A percentile compares a stretch with the other conserved stretches of the same genome.
Evolutionary conservation across 2,329 filamentous ascomycete genomes (phyloP).

Genomic region (Colletotrichum sp.): DNA sequence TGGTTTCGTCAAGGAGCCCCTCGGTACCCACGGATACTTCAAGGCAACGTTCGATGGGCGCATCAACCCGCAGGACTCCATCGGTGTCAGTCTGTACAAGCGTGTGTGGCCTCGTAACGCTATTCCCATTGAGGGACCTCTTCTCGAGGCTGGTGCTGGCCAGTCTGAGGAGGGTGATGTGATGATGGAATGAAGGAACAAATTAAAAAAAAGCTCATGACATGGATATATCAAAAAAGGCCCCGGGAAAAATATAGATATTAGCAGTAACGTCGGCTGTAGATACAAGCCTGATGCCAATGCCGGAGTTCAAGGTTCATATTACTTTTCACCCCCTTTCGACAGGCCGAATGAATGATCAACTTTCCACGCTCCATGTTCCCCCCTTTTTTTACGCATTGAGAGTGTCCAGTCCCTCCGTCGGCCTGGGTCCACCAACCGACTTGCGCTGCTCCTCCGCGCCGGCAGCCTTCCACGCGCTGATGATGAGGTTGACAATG

Average conservation of each 20-base stretch:
- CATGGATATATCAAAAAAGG: slow-evolving; percentile 11
- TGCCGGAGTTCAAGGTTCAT: slow-evolving; percentile 7
- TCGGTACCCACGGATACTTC: slow-evolving; percentile 99
- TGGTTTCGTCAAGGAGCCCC: slow-evolving; percentile 90
- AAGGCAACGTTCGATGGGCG: slow-evolving; percentile 97
- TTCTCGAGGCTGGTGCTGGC: slow-evolving; percentile 39
- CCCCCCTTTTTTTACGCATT: background rate
- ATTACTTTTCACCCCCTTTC: background rate
- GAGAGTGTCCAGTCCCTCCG: slow-evolving; percentile 58
- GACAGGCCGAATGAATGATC: background rate
- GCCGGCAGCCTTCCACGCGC: slow-evolving; percentile 91
- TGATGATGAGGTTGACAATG: slow-evolving; percentile 86
- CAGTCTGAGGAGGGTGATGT: slow-evolving; percentile 30
- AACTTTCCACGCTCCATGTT: background rate
- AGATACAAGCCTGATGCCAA: slow-evolving; percentile 15
- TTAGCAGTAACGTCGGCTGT: slow-evolving; percentile 14
- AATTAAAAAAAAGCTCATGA: slow-evolving; percentile 22
- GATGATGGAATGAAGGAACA: slow-evolving; percentile 45
- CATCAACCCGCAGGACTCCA: slow-evolving; percentile 93
- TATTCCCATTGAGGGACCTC: slow-evolving; percentile 44
- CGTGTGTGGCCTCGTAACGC: slow-evolving; percentile 80
- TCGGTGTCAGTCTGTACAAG: slow-evolving; percentile 91
- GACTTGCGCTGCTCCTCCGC: slow-evolving; percentile 66
- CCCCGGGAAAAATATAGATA: slow-evolving; percentile 7
- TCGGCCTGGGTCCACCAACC: slow-evolving; percentile 62